Evolutionary conservation across 805 yeast species (phyloP).

Genomic region (Wickerhamiella galacta): DNA sequence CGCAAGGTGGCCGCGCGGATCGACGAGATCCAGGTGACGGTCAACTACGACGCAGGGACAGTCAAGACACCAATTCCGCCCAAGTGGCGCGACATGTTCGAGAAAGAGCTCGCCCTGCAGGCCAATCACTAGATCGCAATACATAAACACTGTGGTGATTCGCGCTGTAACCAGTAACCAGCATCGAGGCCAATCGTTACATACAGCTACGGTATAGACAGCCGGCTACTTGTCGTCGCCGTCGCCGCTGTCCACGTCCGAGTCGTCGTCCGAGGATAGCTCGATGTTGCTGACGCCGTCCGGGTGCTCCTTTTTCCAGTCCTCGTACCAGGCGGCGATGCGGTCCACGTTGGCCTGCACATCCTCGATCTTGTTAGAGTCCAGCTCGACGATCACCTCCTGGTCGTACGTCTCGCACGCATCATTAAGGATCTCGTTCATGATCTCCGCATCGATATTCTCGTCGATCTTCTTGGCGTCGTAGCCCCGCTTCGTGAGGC

Average conservation of each 20-base stretch:
- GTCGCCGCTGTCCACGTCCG: neutral
- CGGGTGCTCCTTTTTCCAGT: slow-evolving; percentile 42
- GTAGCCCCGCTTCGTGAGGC: slow-evolving; percentile 63
- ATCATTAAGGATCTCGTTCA: slow-evolving; percentile 79
- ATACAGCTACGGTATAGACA: no score
- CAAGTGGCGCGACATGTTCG: slow-evolving; percentile 10
- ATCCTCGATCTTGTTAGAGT: slow-evolving; percentile 54
- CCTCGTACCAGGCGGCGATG: slow-evolving; percentile 52
- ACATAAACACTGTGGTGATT: no score
- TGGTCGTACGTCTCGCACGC: slow-evolving; percentile 70
- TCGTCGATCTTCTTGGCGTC: slow-evolving; percentile 71
- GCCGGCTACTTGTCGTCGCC: no score
- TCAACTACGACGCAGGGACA: slow-evolving; percentile 17
- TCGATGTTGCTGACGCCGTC: slow-evolving; percentile 10
- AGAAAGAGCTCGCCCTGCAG: no score
- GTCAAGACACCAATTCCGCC: slow-evolving; percentile 19
- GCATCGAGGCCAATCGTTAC: no score
- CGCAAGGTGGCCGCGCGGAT: slow-evolving; percentile 20
- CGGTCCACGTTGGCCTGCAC: slow-evolving; percentile 73
- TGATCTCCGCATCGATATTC: slow-evolving; percentile 89
- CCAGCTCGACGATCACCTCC: slow-evolving; percentile 66
- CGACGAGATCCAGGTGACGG: slow-evolving; percentile 19
- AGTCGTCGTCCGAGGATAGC: slow-evolving; percentile 2
- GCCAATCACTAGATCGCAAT: no score
- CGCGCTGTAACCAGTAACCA: no score